Conservation (phyloP, 2,329 filamentous ascomycete species). For the Nemania bipapillata region DNA sequence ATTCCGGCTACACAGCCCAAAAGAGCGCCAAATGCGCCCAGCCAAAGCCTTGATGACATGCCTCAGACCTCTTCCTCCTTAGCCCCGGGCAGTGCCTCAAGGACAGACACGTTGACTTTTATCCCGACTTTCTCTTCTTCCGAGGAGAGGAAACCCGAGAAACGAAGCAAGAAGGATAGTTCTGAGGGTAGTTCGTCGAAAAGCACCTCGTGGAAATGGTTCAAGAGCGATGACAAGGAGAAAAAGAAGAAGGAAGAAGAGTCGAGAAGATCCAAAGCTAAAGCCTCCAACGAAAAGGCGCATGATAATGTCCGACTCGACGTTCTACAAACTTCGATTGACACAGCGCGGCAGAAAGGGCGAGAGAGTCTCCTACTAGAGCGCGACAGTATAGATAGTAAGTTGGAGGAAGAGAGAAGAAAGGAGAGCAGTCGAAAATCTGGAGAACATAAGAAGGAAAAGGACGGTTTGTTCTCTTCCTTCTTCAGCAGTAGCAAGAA, state of each 20-base stretch:
- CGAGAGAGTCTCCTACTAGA: slow-evolving; percentile 88
- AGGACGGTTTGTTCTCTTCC: slow-evolving; percentile 91
- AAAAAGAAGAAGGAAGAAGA: slow-evolving; percentile 72
- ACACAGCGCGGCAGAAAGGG: slow-evolving; percentile 70
- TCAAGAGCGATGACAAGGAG: slow-evolving; percentile 80
- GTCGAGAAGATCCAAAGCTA: slow-evolving; percentile 74
- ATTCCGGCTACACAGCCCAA: slow-evolving; percentile 39
- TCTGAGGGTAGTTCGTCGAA: slow-evolving; percentile 65
- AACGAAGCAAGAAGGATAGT: slow-evolving; percentile 79
- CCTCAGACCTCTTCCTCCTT: slow-evolving; percentile 73
- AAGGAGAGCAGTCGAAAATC: slow-evolving; percentile 81
- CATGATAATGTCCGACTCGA: slow-evolving; percentile 87
- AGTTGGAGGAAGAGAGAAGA: slow-evolving; percentile 82
- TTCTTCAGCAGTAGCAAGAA: slow-evolving; percentile 92
- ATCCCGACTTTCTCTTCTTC: slow-evolving; percentile 74
- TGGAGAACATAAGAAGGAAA: slow-evolving; percentile 84
- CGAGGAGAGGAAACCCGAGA: slow-evolving; percentile 80
- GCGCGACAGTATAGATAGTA: slow-evolving; percentile 75
- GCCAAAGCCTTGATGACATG: slow-evolving; percentile 71
- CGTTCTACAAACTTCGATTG: slow-evolving; percentile 86
- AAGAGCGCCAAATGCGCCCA: slow-evolving; percentile 52
- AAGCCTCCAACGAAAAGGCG: slow-evolving; percentile 64
- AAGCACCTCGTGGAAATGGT: slow-evolving; percentile 87
- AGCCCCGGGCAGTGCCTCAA: slow-evolving; percentile 71
- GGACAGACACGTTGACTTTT: slow-evolving; percentile 81